Base-by-base conservation (phyloP, 2,329 filamentous ascomycete genomes). In the Botrytis porri region DNA sequence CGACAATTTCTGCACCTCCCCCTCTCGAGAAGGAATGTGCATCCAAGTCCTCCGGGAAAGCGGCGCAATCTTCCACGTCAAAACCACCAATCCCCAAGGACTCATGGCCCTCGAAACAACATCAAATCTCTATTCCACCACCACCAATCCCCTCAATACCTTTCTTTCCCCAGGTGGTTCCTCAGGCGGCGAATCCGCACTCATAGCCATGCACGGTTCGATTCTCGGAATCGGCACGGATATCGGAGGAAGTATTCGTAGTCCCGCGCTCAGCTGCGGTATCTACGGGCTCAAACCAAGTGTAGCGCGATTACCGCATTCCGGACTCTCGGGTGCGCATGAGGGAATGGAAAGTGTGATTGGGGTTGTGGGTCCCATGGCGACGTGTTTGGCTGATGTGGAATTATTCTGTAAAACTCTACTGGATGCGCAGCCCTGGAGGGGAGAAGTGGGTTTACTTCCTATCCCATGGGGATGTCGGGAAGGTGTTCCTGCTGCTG, bases 181-280 rank as follows among this genome's bases (percentile, higher is more conserved):
- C 10, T 87, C 87, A 0, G 90, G 90, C 18, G 90, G 90, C 12
- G 89, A 91, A 78, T 88, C 84, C 0, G 87, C 86, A 0, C 80
- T 90, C 6, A 77, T 90, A 25, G 86, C 85, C 10, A 84, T 90
- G 82, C 84, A 84, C 35, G 75, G 75, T 4, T 72, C 83, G 39
- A 82, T 88, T 59, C 77, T 90, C 1, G 89, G 89, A 3, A 80
- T 82, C 51, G 78, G 77, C 1, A 78, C 78, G 0, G 78, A 79
- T 43, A 77, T 79, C 43, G 78, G 77, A 57, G 63, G 43, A 7
- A 39, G 25, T 4, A 48, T 66, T 10, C 43, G 41, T 0, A 74
- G 74, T 39, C 80, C 80, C 18, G 83, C 85, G 0, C 83, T 85
- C 79, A 85, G 84, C 62, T 83, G 83, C 61, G 85, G 85, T 0